Conservation (phyloP, 208 protist genomes). For the Balamuthia mandrillaris region DNA sequence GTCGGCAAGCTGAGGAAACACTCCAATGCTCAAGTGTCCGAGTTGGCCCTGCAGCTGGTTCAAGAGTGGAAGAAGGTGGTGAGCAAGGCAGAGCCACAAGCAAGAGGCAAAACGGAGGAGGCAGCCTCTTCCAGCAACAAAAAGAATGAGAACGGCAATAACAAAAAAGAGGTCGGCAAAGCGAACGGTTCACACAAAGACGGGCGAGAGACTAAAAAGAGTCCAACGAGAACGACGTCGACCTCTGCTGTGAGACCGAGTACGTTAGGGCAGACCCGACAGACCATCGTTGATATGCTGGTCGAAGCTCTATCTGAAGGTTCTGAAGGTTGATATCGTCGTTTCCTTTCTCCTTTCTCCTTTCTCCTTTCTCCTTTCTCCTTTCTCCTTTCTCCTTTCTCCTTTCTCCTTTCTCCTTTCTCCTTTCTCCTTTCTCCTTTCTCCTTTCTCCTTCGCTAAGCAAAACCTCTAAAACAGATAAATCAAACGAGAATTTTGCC, state of each 20-base stretch:
- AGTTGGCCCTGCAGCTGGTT: not conserved
- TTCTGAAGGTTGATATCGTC: too few species aligned
- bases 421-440: not conserved
- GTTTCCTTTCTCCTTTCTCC: not conserved
- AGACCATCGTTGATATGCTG: too few species aligned
- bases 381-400: not conserved
- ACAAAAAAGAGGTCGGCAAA: too few species aligned
- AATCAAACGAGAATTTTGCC: not conserved
- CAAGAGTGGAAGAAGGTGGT: not conserved
- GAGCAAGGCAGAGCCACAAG: not conserved
- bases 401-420: not conserved
- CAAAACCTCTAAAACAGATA: too few species aligned
- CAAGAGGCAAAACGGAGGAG: not conserved
- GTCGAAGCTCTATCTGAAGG: too few species aligned
- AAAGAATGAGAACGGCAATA: not conserved
- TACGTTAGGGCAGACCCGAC: too few species aligned
- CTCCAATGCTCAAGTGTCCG: not conserved
- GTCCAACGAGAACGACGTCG: too few species aligned
- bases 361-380: not conserved
- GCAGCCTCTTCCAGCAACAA: not conserved
- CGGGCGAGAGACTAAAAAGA: too few species aligned
- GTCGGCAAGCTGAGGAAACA: constrained; percentile 31
- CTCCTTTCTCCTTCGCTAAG: not conserved
- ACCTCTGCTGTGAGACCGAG: too few species aligned
- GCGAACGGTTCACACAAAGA: too few species aligned